phyloP scores from a whole-genome alignment of 2,329 filamentous ascomycete genomes.

The Ophiostoma sp. region DNA sequence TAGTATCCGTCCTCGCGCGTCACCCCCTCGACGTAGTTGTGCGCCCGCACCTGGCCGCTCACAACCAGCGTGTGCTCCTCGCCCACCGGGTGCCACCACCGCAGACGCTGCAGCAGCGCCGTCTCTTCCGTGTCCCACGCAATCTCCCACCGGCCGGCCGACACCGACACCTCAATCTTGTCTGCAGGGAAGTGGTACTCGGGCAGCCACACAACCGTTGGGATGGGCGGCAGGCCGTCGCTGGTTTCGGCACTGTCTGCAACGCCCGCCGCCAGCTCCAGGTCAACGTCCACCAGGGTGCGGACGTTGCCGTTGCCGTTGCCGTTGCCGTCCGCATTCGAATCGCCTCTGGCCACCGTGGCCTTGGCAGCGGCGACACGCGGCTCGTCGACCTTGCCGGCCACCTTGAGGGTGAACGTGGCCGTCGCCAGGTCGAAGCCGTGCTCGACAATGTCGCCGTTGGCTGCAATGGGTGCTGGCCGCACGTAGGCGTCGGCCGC shows the following conservation, averaged over 20 bases:
- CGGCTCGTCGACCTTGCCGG: constrained; percentile 31
- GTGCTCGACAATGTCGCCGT: constrained; percentile 64
- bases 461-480: constrained; percentile 70
- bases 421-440: constrained; percentile 79
- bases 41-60: constrained; percentile 64
- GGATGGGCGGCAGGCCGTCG: constrained; percentile 33
- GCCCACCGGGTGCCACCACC: constrained; percentile 90
- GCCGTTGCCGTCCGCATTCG: background rate
- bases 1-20: constrained; percentile 65
- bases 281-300: constrained; percentile 13
- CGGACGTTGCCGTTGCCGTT: constrained; percentile 1
- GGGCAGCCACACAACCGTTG: constrained; percentile 80
- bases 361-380: constrained; percentile 12
- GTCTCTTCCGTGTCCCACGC: constrained; percentile 65
- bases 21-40: constrained; percentile 51
- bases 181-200: constrained; percentile 86
- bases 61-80: constrained; percentile 73
- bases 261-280: background rate
- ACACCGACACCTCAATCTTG: constrained; percentile 66
- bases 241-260: background rate
- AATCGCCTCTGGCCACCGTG: background rate
- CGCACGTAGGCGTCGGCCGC: constrained; percentile 91
- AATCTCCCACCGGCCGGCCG: constrained; percentile 86
- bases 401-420: constrained; percentile 66
- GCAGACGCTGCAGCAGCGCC: constrained; percentile 66